Percentiles rank a stretch among this genome's conserved stretches.
These are phyloP conservation scores for Friedmanniomyces endolithicus DNA, from an alignment of 495 filamentous ascomycete species.

Conservation along the genomic window DNA sequence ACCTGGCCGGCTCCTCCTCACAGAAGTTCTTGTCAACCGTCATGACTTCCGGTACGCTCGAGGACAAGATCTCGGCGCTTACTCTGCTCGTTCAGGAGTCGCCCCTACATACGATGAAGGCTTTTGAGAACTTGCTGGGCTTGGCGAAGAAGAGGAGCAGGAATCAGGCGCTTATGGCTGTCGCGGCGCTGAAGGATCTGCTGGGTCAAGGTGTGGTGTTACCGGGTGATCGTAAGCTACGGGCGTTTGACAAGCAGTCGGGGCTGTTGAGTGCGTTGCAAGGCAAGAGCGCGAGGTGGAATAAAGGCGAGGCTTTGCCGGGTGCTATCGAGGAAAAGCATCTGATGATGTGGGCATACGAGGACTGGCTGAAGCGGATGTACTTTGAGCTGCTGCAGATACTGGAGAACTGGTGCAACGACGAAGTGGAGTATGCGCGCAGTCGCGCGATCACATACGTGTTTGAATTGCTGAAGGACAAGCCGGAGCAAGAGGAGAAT, in stretches of 20 bases:
- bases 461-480: conserved; percentile 80
- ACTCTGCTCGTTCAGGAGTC: conserved; percentile 92
- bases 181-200: conserved; percentile 86
- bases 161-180: conserved; percentile 82
- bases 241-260: conserved; percentile 67
- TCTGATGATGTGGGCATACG: conserved; percentile 80
- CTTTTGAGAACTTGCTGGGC: conserved; percentile 66
- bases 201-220: conserved; percentile 76
- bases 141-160: conserved; percentile 82
- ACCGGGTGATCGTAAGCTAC: conserved; percentile 68
- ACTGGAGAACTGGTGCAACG: conserved; percentile 79
- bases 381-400: conserved; percentile 87
- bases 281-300: conserved; percentile 48
- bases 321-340: conserved; percentile 57
- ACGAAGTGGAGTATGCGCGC: conserved; percentile 85
- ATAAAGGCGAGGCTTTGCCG: conserved; percentile 51
- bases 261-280: conserved; percentile 57
- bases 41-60: conserved; percentile 90
- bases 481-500: conserved; percentile 95
- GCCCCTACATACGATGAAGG: conserved; percentile 78
- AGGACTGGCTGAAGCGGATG: conserved; percentile 82
- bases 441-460: conserved; percentile 76
- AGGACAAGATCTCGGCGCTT: conserved; percentile 89
- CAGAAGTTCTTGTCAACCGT: conserved; percentile 91
- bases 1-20: conserved; percentile 55